Conservation (phyloP, 345 rosid genomes). For the Trapa incisa region DNA sequence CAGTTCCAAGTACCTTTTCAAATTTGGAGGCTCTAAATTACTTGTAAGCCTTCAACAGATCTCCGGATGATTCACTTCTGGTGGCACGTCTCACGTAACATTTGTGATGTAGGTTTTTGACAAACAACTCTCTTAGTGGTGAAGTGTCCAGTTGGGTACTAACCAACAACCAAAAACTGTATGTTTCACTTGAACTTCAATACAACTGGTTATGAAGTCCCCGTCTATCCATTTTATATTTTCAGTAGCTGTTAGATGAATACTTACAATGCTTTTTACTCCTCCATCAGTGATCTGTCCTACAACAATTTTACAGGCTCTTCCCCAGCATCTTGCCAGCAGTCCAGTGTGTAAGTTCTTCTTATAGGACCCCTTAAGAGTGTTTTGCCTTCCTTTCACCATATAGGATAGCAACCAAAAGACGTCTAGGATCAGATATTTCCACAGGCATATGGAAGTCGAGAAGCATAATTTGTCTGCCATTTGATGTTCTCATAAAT, state of each 20-base stretch:
- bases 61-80: neutral
- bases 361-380: neutral
- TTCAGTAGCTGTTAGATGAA: neutral
- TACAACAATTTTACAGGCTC: constrained; percentile 67
- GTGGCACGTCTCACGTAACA: neutral
- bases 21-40: neutral
- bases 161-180: constrained; percentile 19
- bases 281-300: constrained; percentile 56
- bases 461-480: neutral
- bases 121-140: constrained; percentile 65
- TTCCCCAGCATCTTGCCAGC: constrained; percentile 26
- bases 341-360: constrained; percentile 32
- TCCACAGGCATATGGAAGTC: neutral
- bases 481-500: neutral
- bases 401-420: neutral
- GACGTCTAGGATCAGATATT: neutral
- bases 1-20: constrained; percentile 27
- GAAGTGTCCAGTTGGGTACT: constrained; percentile 40
- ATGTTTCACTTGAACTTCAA: constrained; percentile 18
- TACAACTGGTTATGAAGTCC: neutral
- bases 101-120: constrained; percentile 43
- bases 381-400: neutral
- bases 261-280: neutral
- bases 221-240: neutral
- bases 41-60: constrained; percentile 32